Base-by-base conservation (phyloP, 2,329 filamentous ascomycete species). In the Microdochium trichocladiopsis region DNA sequence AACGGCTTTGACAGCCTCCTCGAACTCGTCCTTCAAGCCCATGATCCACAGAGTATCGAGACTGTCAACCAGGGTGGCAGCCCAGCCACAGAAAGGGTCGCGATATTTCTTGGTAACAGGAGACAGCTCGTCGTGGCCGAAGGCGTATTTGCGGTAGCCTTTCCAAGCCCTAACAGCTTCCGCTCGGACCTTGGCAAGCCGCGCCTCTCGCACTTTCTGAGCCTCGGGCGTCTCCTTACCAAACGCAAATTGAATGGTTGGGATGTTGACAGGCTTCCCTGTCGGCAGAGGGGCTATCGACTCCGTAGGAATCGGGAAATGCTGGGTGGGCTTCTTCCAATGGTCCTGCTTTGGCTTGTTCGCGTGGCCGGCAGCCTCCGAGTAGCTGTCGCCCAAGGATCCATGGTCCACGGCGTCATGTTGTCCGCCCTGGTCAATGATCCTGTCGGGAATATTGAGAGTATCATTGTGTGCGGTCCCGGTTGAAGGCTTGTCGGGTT, bases 121-220 rank as follows among this genome's bases (percentile, higher is more conserved):
- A 47, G 72, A 78, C 16, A 97, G 71, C 71, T 97, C 94, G 63
- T 97, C 94, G 60, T 95, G 88, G 56, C 85, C 81, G 83, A 89
- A 94, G 11, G 92, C 93, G 60, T 84, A 77, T 55, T 83, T 76
- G 63, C 80, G 87, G 71, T 97, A 97, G 33, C 88, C 90, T 3
- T 74, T 70, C 93, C 94, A 97, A 1, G 90, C 84, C 60, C 86
- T 86, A 61, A 80, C 73, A 67, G 95, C 88, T 53, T 91, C 87
- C 5, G 79, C 75, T 65, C 84, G 90, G 65, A 97, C 85, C 36
- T 77, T 72, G 9, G 75, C 73, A 53, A 87, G 78, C 53, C 88
- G 84, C 50, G 79, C 69, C 54, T 84, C 68, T 31, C 92, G 83
- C 59, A 82, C 82, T 48, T 76, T 75, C 60, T 81, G 84, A 25